Evolutionary conservation across 805 yeast genomes (phyloP), one percentile per base, ranked within the genome.

Genomic region (Candida insectorum): DNA sequence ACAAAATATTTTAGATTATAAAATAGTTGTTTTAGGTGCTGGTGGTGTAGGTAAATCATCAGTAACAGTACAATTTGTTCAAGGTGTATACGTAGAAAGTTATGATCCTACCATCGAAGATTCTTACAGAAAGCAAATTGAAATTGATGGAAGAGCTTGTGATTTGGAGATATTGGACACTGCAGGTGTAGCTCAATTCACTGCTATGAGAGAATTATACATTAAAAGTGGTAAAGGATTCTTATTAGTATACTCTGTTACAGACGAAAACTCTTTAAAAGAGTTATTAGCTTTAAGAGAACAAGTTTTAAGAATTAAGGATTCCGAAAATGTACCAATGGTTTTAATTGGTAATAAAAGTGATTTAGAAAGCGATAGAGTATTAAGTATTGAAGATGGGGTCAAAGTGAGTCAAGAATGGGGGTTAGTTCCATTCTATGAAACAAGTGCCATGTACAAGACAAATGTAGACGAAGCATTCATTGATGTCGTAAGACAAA

Each of bases 41-140:
- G 97, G 97, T 49, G 96, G 97, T 61, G 96, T 87, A 6, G 98
- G 98, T 49, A 91, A 91, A 52, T 86, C 97, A 16, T 88, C 95
- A 24, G 67, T 91, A 25, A 88, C 96, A 1, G 95, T 87, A 5
- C 95, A 87, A 54, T 89, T 84, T 52, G 95, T 87, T 3, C 95
- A 86, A 55, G 93, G 93, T 8, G 83, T 84, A 2, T 89, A 86
- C 56, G 77, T 86, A 35, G 97, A 91, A 51, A 75, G 87, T 23
- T 91, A 91, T 61, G 97, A 91, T 52, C 97, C 98, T 6, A 93
- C 98, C 6, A 93, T 91, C 44, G 98, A 91, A 56, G 97, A 91
- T 53, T 86, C 96, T 1, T 93, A 91, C 60, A 69, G 95, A 29
- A 89, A 87, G 53, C 89, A 85, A 45, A 78, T 87, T 37, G 88